These are phyloP conservation scores for Dioscorea dumetorum DNA, from an alignment of 106 monocot species.

Conservation along the genomic window DNA sequence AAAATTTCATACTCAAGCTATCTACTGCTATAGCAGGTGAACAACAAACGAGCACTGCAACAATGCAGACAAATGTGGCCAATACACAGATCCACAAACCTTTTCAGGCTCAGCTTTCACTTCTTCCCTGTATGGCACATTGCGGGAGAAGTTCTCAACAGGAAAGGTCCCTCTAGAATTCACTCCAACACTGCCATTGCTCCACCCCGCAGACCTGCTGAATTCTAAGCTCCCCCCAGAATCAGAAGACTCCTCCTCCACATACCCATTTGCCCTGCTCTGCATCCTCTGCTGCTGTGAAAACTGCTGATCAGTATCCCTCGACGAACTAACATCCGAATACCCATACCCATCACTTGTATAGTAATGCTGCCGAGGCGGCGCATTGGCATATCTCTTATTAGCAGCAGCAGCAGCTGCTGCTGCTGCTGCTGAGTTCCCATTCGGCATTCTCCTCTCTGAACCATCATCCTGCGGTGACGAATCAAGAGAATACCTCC, in stretches of 20 bases:
- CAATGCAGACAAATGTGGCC: no score
- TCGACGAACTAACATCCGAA: conserved; percentile 71
- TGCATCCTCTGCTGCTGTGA: conserved; percentile 21
- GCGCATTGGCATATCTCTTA: not conserved
- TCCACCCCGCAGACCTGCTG: conserved; percentile 9
- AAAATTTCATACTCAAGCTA: no score
- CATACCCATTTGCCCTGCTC: conserved; percentile 21
- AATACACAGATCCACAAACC: not conserved
- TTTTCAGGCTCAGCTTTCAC: conserved; percentile 8
- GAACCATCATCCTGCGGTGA: conserved; percentile 42
- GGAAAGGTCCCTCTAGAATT: conserved; percentile 8
- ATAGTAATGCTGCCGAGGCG: conserved; percentile 19
- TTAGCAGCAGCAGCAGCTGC: conserved; percentile 1
- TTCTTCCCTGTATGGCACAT: conserved; percentile 13
- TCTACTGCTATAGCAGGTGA: no score
- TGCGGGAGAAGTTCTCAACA: conserved; percentile 15
- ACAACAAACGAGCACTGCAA: no score
- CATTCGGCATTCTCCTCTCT: conserved; percentile 8
- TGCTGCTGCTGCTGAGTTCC: conserved; percentile 1
- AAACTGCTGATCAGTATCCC: conserved; percentile 25
- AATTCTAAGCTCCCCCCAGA: conserved; percentile 58
- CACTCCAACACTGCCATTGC: not conserved
- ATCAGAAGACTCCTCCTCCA: conserved; percentile 43
- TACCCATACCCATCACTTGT: conserved; percentile 63
- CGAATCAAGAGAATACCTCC: conserved; percentile 53